These are phyloP conservation scores for Jimgerdemannia lactiflua DNA, from an alignment of 192 early-diverging fungal genomes.

Conservation along the genomic window DNA sequence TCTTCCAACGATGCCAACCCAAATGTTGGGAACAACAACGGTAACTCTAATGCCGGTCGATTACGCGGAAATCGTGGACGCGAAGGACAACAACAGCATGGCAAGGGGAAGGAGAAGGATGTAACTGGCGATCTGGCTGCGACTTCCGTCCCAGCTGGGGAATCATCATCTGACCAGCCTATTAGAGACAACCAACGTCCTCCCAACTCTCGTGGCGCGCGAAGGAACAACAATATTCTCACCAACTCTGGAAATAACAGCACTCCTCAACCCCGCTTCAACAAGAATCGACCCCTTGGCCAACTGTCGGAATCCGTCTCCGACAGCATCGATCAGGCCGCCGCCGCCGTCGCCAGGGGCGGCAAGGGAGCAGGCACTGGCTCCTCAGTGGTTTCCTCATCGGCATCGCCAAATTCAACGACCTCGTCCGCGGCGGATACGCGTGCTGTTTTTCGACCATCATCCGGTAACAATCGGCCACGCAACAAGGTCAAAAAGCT, in stretches of 20 bases:
- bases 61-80: not conserved
- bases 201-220: not conserved
- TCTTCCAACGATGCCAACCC: not conserved
- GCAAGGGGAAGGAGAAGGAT: not conserved
- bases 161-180: not conserved
- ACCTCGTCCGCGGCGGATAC: not conserved
- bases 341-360: too few relatives aligned
- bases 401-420: not conserved
- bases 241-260: not conserved
- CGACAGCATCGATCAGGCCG: not conserved
- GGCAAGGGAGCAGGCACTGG: not conserved
- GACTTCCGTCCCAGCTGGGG: not conserved
- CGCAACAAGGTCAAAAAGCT: constrained; percentile 10
- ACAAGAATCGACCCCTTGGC: constrained; percentile 4
- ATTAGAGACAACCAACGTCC: not conserved
- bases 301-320: constrained; percentile 2
- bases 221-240: not conserved
- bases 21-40: not conserved
- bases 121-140: not conserved
- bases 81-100: not conserved
- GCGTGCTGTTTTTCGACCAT: not conserved
- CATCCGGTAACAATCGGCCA: not conserved
- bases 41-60: not conserved
- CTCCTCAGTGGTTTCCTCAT: not conserved
- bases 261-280: not conserved